Base-by-base conservation (phyloP, 1,139 yeast genomes). In the Wickerhamomyces sp. region DNA sequence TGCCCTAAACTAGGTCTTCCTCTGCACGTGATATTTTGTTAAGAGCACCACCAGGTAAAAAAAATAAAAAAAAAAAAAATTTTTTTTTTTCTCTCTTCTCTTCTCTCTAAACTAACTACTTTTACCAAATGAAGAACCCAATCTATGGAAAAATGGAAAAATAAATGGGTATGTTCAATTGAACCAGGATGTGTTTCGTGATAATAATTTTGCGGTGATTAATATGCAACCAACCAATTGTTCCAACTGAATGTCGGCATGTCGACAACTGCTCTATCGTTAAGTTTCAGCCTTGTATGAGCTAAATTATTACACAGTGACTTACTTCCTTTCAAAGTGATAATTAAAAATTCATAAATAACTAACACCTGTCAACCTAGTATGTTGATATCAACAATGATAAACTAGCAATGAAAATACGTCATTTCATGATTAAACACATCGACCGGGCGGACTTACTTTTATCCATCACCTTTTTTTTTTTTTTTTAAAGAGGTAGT, bases 201-300 rank as follows among this genome's bases (percentile, higher is more conserved):
- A n/a, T n/a, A n/a, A n/a, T n/a, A n/a, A n/a, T n/a, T n/a, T n/a
- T n/a, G 81, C 84, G 46, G 70, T 76, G 87, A 79, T 79, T 79
- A 79, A 74, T 77, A 28, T 77, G 82, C 81, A 59, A 65, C 54
- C 67, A 60, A 76, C 86, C 86, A 80, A 79, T 80, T 80, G 87
- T 80, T 80, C 86, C 87, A 72, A 79, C 87, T 76, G 87, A 80
- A 78, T 75, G 57, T 53, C 61, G 72, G 46, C 70, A 70, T 77
- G 86, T 78, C 73, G 86, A 80, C 86, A 79, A 76, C 65, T 60
- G 81, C 82, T 74, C 66, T 59, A 55, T 79, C 85, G 85, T 79
- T 80, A 80, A 80, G 87, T 80, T 80, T 80, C 86, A 80, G 86
- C 86, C 86, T 79, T 79, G 86, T 79, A 79, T 80, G 87, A 80